Conservation (phyloP, 805 yeast genomes). For the Zygoascus bituminiphila region DNA sequence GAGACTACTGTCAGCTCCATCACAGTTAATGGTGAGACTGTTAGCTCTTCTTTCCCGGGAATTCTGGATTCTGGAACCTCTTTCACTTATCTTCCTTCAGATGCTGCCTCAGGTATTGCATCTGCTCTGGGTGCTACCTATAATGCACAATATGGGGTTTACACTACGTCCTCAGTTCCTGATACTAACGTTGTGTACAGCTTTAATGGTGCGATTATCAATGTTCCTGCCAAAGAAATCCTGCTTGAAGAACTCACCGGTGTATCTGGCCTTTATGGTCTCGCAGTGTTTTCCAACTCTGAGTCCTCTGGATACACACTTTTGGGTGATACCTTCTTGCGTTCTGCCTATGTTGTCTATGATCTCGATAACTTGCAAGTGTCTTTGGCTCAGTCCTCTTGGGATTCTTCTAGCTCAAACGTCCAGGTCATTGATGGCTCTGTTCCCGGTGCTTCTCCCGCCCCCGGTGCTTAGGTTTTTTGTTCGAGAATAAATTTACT, state of each 20-base stretch:
- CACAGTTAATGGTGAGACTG: not conserved
- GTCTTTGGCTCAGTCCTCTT: slow-evolving; percentile 43
- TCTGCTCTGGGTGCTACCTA: slow-evolving; percentile 7
- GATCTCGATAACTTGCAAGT: slow-evolving; percentile 52
- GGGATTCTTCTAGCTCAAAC: slow-evolving; percentile 19
- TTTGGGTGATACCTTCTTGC: slow-evolving; percentile 58
- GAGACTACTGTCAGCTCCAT: slow-evolving; percentile 12
- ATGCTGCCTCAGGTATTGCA: slow-evolving; percentile 18
- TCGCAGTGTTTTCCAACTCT: slow-evolving; percentile 6
- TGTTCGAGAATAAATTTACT: no score
- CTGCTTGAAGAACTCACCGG: not conserved
- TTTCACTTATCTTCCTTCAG: slow-evolving; percentile 39
- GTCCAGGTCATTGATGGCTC: slow-evolving; percentile 16
- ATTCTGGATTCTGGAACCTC: slow-evolving; percentile 48
- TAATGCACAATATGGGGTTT: slow-evolving; percentile 2
- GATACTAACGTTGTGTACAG: slow-evolving; percentile 11
- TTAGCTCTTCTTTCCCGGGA: slow-evolving; percentile 2
- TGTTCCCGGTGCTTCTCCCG: slow-evolving; percentile 26
- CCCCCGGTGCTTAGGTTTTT: slow-evolving; percentile 5
- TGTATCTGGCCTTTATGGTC: slow-evolving; percentile 1
- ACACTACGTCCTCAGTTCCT: slow-evolving; percentile 3
- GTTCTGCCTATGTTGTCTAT: slow-evolving; percentile 59
- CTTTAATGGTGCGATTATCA: slow-evolving; percentile 21
- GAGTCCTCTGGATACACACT: slow-evolving; percentile 21
- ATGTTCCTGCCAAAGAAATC: slow-evolving; percentile 15